Evolutionary conservation across 116 monocot species (phyloP), one percentile per base, ranked within the genome.

Genomic region (Dioscorea cayenensis): DNA sequence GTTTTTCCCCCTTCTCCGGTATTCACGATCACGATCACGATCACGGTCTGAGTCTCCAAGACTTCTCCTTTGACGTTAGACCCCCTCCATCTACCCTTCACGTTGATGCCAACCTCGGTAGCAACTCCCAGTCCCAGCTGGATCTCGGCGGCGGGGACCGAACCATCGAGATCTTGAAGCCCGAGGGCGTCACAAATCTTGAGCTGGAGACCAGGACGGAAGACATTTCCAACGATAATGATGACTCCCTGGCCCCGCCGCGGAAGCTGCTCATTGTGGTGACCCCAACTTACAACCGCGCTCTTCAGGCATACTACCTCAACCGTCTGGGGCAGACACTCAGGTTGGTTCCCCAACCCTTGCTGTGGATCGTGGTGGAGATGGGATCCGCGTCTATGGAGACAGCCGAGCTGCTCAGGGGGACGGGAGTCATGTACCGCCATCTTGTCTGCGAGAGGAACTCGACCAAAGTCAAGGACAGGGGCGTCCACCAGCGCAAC

Each of bases 281-380:
- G 23, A 96, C 96, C 3, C 92, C 96, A 28, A 96, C 93, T 0
- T 92, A 90, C 73, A 86, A 84, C 70, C 83, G 92, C 36, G 86
- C 90, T 14, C 63, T 86, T 49, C 96, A 96, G 84, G 92, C 84
- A 19, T 92, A 83, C 75, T 86, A 82, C 71, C 73, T 92, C 28
- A 75, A 62, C 25, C 80, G 92, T 22, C 76, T 96, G 21, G 90
- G 73, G 32, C 90, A 92, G 71, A 86, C 88, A 17, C 90, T 96
- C 37, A 64, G 77, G 49, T 86, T 92, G 18, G 88, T 90, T 1
- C 74, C 66, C 16, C 80, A 81, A 18, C 92, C 88, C 0, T 77
- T 90, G n/a, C 75, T 96, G 3, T 96, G 96, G 96, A 73, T 96
- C 52, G 96, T 96, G 6, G 87, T 90, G 5, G 96, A 96, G 80